Conservation (phyloP, 2,329 filamentous ascomycete species). For the Colletotrichum musae region DNA sequence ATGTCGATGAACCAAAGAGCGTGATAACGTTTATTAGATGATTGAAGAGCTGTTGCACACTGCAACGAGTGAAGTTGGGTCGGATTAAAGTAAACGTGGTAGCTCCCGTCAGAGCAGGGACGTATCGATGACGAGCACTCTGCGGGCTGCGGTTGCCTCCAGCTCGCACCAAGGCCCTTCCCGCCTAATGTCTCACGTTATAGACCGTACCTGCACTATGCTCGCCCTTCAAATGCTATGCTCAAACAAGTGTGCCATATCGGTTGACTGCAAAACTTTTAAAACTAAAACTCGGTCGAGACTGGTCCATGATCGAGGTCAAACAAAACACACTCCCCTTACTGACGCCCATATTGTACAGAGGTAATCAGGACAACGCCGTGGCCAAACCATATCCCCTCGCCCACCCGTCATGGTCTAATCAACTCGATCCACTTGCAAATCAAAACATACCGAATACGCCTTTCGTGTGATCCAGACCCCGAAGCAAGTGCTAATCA, state of each 20-base stretch:
- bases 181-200: too few species aligned
- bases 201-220: too few species aligned
- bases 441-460: slow-evolving; percentile 31
- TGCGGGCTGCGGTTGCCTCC: not conserved
- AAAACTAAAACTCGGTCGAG: slow-evolving; percentile 16
- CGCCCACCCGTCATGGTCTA: slow-evolving; percentile 14
- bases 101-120: not conserved
- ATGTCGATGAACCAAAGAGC: not conserved
- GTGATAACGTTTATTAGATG: not conserved
- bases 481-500: not conserved
- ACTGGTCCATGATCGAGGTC: slow-evolving; percentile 11
- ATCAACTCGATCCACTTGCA: slow-evolving; percentile 15
- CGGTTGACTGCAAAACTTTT: slow-evolving; percentile 29
- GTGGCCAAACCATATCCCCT: slow-evolving; percentile 16
- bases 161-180: not conserved
- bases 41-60: not conserved
- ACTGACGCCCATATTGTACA: slow-evolving; percentile 37
- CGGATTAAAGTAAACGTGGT: not conserved
- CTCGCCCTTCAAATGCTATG: not conserved
- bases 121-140: not conserved
- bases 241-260: slow-evolving; percentile 1
- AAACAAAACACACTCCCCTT: slow-evolving; percentile 20
- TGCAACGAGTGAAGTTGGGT: not conserved
- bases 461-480: slow-evolving; percentile 28
- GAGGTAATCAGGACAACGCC: slow-evolving; percentile 23